phyloP scores from a whole-genome alignment of 441 rosid species.

The Aleurites moluccanus region DNA sequence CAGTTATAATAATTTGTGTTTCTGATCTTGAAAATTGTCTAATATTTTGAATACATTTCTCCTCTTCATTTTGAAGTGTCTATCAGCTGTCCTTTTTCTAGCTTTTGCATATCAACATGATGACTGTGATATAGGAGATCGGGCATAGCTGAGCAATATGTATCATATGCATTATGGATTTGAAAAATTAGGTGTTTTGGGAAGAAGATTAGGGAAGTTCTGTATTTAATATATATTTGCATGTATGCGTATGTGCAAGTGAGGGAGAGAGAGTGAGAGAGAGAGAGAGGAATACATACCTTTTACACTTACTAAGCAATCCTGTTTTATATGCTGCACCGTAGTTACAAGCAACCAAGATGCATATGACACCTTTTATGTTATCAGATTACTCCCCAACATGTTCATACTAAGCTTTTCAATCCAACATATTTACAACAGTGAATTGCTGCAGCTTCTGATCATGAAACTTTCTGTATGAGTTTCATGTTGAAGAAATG shows the following conservation, averaged over 20 bases:
- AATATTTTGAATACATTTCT: background rate
- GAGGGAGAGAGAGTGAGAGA: no score
- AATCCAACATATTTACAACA: background rate
- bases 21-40: background rate
- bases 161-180: background rate
- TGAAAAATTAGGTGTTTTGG: background rate
- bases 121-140: background rate
- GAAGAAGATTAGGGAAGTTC: background rate
- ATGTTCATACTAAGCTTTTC: background rate
- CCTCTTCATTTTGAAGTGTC: no score
- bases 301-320: background rate
- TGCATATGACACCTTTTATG: background rate
- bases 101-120: no score
- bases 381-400: background rate
- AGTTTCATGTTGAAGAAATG: background rate
- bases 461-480: conserved; percentile 2
- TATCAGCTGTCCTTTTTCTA: no score
- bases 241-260: background rate
- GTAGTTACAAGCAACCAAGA: background rate
- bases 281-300: no score
- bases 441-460: background rate
- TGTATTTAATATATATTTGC: background rate
- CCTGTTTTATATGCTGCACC: background rate
- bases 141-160: background rate
- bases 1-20: background rate